These are phyloP conservation scores for Annulohypoxylon bovei DNA, from an alignment of 495 filamentous ascomycete genomes.

Conservation along the genomic window DNA sequence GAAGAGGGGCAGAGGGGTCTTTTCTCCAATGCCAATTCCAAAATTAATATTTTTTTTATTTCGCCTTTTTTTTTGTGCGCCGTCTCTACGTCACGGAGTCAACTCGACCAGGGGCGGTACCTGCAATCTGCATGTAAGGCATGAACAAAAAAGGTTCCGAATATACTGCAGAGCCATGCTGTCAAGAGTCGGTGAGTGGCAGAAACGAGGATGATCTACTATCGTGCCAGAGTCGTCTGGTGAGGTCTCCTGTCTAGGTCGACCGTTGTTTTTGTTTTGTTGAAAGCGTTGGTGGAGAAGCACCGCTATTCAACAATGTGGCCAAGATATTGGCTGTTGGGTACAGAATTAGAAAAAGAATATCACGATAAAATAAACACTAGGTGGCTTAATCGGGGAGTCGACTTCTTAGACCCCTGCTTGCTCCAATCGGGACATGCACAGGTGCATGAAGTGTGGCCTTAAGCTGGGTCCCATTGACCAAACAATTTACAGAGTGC, in stretches of 20 bases:
- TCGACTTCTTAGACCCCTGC: conserved; percentile 28
- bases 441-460: conserved; percentile 49
- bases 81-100: conserved; percentile 32
- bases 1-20: conserved; percentile 28
- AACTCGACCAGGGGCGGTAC: conserved; percentile 24
- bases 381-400: conserved; percentile 32
- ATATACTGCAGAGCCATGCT: conserved; percentile 33
- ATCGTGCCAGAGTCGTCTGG: conserved; percentile 35
- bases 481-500: conserved; percentile 45
- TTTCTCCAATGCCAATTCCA: conserved; percentile 28
- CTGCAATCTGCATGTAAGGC: conserved; percentile 43
- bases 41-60: conserved; percentile 23
- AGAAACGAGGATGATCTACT: conserved; percentile 35
- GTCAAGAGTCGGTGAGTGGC: conserved; percentile 42
- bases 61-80: conserved; percentile 30
- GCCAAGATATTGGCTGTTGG: conserved; percentile 40
- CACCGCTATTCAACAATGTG: conserved; percentile 30
- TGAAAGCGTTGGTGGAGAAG: conserved; percentile 31
- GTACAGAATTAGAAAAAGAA: conserved; percentile 25
- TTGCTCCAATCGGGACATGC: conserved; percentile 49
- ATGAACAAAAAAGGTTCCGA: conserved; percentile 36
- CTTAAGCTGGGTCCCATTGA: conserved; percentile 48
- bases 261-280: conserved; percentile 29
- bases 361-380: conserved; percentile 32
- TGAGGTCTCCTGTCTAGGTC: conserved; percentile 21